Conservation (phyloP, 225 moss, liverwort and hornwort genomes). For the Antitrichia curtipendula region DNA sequence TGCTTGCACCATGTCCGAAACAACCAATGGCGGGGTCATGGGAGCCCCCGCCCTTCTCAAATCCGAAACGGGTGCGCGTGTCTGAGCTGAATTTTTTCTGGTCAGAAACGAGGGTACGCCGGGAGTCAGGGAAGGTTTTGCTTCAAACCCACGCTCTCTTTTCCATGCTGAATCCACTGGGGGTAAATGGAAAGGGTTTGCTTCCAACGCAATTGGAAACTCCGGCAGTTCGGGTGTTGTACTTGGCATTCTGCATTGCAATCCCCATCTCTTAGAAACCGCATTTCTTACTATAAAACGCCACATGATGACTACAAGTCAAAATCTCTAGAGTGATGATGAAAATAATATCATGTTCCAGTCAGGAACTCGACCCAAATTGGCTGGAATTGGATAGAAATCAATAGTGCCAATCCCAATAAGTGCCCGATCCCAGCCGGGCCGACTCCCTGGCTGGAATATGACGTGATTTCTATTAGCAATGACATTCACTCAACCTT, state of each 20-base stretch:
- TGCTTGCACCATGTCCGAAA: slow-evolving; percentile 27
- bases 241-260: slow-evolving; percentile 1
- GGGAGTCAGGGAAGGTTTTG: not conserved
- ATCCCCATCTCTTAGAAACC: not conserved
- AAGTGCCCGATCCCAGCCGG: not conserved
- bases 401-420: not conserved
- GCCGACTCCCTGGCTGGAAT: not conserved
- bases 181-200: slow-evolving; percentile 9
- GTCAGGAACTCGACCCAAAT: not conserved
- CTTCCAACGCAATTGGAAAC: slow-evolving; percentile 23
- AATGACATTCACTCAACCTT: not conserved
- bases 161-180: slow-evolving; percentile 25
- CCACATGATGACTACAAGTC: not conserved
- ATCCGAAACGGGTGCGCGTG: slow-evolving; percentile 2
- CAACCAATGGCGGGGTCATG: slow-evolving; percentile 4
- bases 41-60: slow-evolving; percentile 12
- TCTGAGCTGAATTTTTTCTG: slow-evolving; percentile 1
- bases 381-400: not conserved
- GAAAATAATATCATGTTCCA: not conserved
- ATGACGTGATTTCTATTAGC: not conserved
- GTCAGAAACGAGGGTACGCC: not conserved
- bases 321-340: not conserved
- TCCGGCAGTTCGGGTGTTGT: slow-evolving; percentile 17
- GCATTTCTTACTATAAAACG: not conserved
- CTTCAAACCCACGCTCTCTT: slow-evolving; percentile 14